Percentiles rank a stretch among this genome's conserved stretches.
These are phyloP conservation scores for Fusarium sp. DNA, from an alignment of 2,329 filamentous ascomycete genomes.

Conservation along the genomic window DNA sequence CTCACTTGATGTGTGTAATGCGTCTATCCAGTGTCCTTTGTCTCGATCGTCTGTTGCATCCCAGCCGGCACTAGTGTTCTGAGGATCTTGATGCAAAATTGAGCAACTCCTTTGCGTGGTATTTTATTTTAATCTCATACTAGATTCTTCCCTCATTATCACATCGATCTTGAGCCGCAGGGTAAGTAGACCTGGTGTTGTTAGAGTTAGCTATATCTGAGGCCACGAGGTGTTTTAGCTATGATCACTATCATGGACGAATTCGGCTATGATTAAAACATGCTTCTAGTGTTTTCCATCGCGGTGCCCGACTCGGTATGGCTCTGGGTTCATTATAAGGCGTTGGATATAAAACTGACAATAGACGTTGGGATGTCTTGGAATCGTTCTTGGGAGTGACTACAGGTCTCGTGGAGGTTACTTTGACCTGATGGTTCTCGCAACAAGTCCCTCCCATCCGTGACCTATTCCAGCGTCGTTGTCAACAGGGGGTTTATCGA, in stretches of 20 bases:
- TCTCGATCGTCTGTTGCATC: background rate
- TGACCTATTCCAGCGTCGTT: background rate
- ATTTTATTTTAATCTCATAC: fast-evolving
- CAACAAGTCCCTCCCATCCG: background rate
- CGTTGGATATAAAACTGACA: background rate
- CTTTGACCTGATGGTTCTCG: background rate
- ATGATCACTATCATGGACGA: background rate
- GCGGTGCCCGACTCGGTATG: background rate
- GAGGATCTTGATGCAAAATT: background rate
- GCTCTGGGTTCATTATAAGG: background rate
- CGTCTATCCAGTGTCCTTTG: background rate
- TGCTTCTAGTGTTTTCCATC: too few species aligned
- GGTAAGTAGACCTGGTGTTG: background rate
- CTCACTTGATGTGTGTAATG: background rate
- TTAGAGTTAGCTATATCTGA: background rate
- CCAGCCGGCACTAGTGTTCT: background rate
- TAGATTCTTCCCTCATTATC: background rate
- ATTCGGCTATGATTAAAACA: background rate
- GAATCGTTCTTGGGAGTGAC: background rate
- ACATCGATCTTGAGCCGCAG: background rate
- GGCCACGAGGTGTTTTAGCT: background rate
- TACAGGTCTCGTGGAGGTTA: background rate
- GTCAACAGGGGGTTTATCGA: background rate
- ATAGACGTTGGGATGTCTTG: background rate
- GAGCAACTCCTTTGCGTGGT: background rate